These are phyloP conservation scores for Pistacia vera DNA, from an alignment of 345 rosid genomes.

Conservation along the genomic window DNA sequence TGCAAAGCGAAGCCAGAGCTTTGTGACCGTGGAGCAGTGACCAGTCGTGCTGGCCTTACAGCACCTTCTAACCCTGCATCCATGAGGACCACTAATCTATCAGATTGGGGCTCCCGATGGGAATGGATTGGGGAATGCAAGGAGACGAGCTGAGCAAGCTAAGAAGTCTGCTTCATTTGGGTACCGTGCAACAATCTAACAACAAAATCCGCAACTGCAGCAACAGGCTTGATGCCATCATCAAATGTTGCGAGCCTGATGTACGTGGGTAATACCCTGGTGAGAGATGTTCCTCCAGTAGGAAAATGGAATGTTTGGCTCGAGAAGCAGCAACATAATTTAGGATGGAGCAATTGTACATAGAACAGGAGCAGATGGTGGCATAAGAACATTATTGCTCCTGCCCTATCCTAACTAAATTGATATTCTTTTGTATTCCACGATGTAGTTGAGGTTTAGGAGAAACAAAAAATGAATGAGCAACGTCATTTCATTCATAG, in stretches of 20 bases:
- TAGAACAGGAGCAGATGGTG: constrained; percentile 92
- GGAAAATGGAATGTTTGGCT: constrained; percentile 34
- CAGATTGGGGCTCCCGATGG: constrained; percentile 84
- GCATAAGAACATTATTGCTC: constrained; percentile 46
- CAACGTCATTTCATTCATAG: constrained; percentile 14
- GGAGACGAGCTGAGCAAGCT: constrained; percentile 82
- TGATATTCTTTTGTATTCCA: constrained; percentile 27
- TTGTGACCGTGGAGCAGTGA: constrained; percentile 58
- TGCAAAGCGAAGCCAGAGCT: constrained; percentile 88
- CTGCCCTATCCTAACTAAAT: constrained; percentile 22
- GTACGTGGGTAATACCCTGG: constrained; percentile 87
- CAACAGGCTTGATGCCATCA: constrained; percentile 23
- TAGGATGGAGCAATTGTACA: constrained; percentile 86
- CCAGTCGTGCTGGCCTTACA: constrained; percentile 40
- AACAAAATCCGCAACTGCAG: constrained; percentile 22
- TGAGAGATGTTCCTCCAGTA: constrained; percentile 66
- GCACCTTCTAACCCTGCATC: constrained; percentile 46
- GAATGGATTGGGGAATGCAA: constrained; percentile 89
- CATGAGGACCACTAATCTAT: constrained; percentile 56
- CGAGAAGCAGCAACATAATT: constrained; percentile 40
- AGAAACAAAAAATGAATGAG: constrained; percentile 1
- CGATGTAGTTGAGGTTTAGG: constrained; percentile 6
- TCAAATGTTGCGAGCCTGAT: constrained; percentile 67
- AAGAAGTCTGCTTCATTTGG: constrained; percentile 86
- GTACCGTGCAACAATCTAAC: constrained; percentile 46